Evolutionary conservation across 495 filamentous ascomycete genomes (phyloP), one percentile per base, ranked within the genome.

Genomic region (Margaritispora aquatica): DNA sequence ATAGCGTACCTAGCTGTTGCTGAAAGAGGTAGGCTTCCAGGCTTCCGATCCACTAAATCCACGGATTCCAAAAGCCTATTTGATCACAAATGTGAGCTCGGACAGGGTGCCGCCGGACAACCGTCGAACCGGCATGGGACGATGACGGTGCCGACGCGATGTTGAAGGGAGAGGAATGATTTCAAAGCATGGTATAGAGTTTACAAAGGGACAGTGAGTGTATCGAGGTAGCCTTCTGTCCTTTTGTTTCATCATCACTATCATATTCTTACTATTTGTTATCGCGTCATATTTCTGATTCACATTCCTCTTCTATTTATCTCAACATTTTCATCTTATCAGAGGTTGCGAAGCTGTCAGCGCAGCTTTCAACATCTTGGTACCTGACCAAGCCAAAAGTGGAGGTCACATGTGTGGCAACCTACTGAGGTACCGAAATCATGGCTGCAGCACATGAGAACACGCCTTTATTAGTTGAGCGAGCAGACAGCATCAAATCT

Each of bases 391-490:
- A 44, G 38, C 38, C 38, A 44, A 44, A n/a, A 44, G 38, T 44
- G 38, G 38, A 44, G 38, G 38, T 44, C 38, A 44, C 38, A 44
- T 44, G 38, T 44, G 38, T n/a, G 38, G 11, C 38, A 44, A 2
- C 38, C 15, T 44, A n/a, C 15, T n/a, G n/a, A n/a, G n/a, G n/a
- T 34, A 19, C 2, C n/a, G 26, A 53, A 11, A 44, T 8, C 11
- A 44, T 44, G 38, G 38, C 38, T 8, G 17, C 17, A 44, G 10
- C 53, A 49, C 44, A 52, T 3, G 63, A 66, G 26, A 21, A 57
- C 15, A 62, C 59, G 22, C 63, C 63, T n/a, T 57, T 66, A 38
- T 36, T 66, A 36, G 55, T 41, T 26, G 63, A 51, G 47, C 26
- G 22, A 22, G 59, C 51, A 44, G 50, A 58, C 8, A 55, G 31